These are phyloP conservation scores for Trichoderma asperelloides DNA, from an alignment of 495 filamentous ascomycete genomes.

Conservation along the genomic window DNA sequence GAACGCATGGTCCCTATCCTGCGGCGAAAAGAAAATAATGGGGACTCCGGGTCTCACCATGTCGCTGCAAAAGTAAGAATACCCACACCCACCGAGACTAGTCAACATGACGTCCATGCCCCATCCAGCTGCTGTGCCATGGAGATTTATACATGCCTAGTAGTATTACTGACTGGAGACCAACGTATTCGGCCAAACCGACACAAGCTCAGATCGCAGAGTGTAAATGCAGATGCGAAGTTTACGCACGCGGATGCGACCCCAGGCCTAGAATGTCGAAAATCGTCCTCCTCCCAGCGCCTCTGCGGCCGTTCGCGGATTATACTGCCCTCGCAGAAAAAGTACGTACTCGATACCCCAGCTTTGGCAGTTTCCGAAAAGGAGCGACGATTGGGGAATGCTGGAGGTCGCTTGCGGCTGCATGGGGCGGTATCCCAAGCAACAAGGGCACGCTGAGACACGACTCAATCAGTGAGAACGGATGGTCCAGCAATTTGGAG, in stretches of 20 bases:
- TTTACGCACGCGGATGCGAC: neutral
- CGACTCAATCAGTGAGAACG: neutral
- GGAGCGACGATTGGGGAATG: neutral
- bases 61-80: neutral
- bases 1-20: neutral
- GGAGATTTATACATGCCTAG: neutral
- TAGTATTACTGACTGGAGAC: neutral
- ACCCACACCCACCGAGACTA: neutral
- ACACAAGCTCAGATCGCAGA: neutral
- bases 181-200: neutral
- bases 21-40: neutral
- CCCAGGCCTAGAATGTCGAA: neutral
- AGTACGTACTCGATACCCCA: neutral
- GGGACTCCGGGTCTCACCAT: neutral
- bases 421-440: neutral
- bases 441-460: constrained; percentile 1
- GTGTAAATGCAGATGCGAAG: neutral
- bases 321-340: neutral
- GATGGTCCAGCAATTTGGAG: neutral
- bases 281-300: neutral
- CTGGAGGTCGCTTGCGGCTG: neutral
- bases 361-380: neutral
- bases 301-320: neutral
- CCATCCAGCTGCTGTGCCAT: neutral
- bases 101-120: constrained; percentile 2